A percentile compares a stretch with the other conserved stretches of the same genome.
phyloP scores from a whole-genome alignment of 1,284 basidiomycete genomes.

The Trametes sp. region DNA sequence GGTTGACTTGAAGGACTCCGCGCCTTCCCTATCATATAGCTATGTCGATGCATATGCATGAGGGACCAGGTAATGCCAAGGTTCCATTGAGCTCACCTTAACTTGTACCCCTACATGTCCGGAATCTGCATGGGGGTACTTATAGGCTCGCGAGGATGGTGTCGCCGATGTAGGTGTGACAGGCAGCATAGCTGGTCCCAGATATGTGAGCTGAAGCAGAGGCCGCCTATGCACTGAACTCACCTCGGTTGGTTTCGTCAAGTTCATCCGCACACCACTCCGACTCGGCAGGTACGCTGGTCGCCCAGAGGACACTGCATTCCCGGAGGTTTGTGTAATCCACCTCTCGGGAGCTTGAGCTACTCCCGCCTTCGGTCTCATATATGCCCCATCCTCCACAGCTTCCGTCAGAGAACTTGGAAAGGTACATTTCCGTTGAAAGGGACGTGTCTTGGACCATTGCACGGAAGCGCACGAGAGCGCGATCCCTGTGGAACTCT shows the following conservation, averaged over 20 bases:
- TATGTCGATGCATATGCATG: constrained; percentile 34
- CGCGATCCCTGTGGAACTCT: constrained; percentile 51
- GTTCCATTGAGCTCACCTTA: constrained; percentile 53
- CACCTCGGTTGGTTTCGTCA: constrained; percentile 37
- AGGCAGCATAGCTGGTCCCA: not conserved
- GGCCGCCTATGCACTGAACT: not conserved
- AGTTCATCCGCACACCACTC: constrained; percentile 52
- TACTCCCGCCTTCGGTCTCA: constrained; percentile 22
- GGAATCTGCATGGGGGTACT: constrained; percentile 63
- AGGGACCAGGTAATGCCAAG: not conserved
- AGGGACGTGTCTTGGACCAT: constrained; percentile 85
- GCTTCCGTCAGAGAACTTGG: constrained; percentile 47
- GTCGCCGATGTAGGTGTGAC: not conserved
- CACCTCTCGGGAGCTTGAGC: constrained; percentile 42
- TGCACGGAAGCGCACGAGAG: constrained; percentile 71
- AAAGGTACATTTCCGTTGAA: constrained; percentile 75
- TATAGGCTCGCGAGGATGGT: constrained; percentile 55
- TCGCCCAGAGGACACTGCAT: constrained; percentile 70
- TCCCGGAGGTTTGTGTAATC: constrained; percentile 64
- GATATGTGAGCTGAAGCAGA: not conserved
- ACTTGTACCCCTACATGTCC: constrained; percentile 71
- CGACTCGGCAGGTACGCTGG: constrained; percentile 72
- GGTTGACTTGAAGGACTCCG: constrained; percentile 60
- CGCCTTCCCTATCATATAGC: constrained; percentile 60
- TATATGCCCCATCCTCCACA: constrained; percentile 78